Evolutionary conservation across 148 eudicot species (phyloP).

Genomic region (Chenopodium quinoa): DNA sequence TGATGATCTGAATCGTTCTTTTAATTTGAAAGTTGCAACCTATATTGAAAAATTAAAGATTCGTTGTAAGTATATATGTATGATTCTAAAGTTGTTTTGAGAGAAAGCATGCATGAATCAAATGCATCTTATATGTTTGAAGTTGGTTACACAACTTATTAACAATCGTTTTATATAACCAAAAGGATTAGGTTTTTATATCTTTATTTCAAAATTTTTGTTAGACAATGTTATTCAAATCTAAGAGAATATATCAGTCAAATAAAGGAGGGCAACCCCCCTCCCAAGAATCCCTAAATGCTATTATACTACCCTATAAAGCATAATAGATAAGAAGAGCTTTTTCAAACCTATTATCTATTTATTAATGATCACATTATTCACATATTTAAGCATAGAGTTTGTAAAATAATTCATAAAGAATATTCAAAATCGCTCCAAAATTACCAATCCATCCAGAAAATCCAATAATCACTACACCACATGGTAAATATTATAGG

Average conservation of each 20-base stretch:
- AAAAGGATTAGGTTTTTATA: neutral
- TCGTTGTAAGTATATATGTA: too few relatives aligned
- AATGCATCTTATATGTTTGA: neutral
- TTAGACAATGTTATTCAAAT: neutral
- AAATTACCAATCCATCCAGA: too few relatives aligned
- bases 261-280: neutral
- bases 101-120: neutral
- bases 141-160: neutral
- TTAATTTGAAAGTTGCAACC: neutral
- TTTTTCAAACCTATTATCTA: neutral
- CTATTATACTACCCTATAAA: neutral
- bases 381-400: neutral
- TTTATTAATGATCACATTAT: neutral
- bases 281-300: neutral
- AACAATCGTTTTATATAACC: neutral
- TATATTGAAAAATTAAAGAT: too few relatives aligned
- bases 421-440: neutral
- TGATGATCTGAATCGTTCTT: too few relatives aligned
- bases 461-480: neutral
- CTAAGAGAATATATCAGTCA: neutral
- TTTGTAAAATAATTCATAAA: neutral
- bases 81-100: neutral
- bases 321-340: neutral
- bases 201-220: too few relatives aligned
- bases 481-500: neutral